A percentile compares a stretch with the other conserved stretches of the same genome.
These are phyloP conservation scores for Porcisia hertigi DNA, from an alignment of 208 protist species.

Conservation along the genomic window DNA sequence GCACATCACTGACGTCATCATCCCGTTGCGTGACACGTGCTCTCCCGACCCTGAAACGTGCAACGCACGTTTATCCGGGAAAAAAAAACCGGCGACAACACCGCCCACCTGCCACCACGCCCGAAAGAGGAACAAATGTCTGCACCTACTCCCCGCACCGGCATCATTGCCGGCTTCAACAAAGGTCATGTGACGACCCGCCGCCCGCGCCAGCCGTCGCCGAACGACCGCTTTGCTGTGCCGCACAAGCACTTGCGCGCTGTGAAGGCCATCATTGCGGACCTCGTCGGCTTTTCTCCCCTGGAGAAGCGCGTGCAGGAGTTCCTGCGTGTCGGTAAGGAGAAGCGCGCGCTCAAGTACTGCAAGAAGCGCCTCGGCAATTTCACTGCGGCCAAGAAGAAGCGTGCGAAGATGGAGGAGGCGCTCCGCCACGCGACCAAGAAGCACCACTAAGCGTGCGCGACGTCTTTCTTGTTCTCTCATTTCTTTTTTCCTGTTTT, in stretches of 20 bases:
- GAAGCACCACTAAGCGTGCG: constrained; percentile 38
- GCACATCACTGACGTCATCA: background rate
- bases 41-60: background rate
- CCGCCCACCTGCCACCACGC: background rate
- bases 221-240: constrained; percentile 80
- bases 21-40: background rate
- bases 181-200: constrained; percentile 92
- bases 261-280: constrained; percentile 90
- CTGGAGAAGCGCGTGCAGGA: constrained; percentile 94
- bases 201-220: constrained; percentile 72
- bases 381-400: constrained; percentile 92
- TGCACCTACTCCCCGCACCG: constrained; percentile 77
- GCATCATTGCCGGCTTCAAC: constrained; percentile 93
- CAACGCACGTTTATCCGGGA: background rate
- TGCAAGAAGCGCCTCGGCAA: constrained; percentile 94
- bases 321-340: constrained; percentile 94
- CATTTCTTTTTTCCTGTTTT: constrained; percentile 11
- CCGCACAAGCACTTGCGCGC: constrained; percentile 91
- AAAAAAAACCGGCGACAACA: background rate
- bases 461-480: constrained; percentile 5
- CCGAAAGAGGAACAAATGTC: constrained; percentile 38
- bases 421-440: constrained; percentile 86
- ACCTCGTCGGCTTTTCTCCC: constrained; percentile 89
- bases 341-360: constrained; percentile 95
- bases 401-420: constrained; percentile 91